Conservation (phyloP, 139 green algal species). For the Parachlorella kessleri region DNA sequence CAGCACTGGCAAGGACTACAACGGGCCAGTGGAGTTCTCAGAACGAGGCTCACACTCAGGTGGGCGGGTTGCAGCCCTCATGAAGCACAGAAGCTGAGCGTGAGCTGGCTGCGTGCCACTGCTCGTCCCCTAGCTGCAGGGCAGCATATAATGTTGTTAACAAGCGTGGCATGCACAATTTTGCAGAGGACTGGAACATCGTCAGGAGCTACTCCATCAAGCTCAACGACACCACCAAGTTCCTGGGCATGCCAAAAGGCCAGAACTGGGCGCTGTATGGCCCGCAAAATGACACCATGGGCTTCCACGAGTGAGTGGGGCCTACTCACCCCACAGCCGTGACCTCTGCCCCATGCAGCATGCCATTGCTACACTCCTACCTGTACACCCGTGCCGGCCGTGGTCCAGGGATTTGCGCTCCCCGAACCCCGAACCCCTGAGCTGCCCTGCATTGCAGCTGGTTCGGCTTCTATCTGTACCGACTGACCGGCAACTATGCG, state of each 20-base stretch:
- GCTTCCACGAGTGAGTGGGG: conserved; percentile 12
- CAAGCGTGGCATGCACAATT: too few relatives aligned
- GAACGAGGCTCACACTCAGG: background rate
- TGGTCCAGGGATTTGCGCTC: background rate
- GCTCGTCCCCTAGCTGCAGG: too few relatives aligned
- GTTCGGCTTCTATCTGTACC: background rate
- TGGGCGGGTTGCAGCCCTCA: background rate
- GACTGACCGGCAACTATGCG: background rate
- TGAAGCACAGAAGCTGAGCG: background rate
- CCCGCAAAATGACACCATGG: conserved; percentile 7
- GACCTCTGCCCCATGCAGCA: too few relatives aligned
- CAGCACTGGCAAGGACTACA: background rate
- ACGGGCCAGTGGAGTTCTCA: background rate
- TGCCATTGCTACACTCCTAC: background rate
- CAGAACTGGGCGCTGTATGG: conserved; percentile 1
- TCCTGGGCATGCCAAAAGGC: conserved; percentile 20
- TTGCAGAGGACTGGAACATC: too few relatives aligned
- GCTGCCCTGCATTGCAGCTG: background rate
- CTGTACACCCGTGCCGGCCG: too few relatives aligned
- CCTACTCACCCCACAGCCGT: too few relatives aligned
- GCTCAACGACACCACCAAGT: background rate
- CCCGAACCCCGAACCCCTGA: background rate
- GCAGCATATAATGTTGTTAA: too few relatives aligned
- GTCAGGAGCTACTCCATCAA: background rate
- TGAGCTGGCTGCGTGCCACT: background rate